A percentile compares a stretch with the other conserved stretches of the same genome.
Evolutionary conservation across 495 filamentous ascomycete genomes (phyloP).

Genomic region (Bacidia rubella): DNA sequence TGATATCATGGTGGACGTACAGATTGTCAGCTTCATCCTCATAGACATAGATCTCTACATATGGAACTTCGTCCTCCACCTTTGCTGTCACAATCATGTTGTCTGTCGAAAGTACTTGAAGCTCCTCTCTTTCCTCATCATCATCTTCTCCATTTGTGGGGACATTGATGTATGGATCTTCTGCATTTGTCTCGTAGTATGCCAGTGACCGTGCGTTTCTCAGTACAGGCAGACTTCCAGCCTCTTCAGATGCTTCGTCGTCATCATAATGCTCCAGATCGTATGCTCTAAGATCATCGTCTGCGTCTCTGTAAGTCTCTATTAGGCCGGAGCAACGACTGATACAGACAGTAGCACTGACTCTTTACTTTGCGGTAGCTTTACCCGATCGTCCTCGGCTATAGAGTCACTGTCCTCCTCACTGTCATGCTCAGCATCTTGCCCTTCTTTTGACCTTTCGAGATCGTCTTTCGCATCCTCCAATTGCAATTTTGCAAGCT

Average conservation of each 20-base stretch:
- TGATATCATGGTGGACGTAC: slow-evolving; percentile 98
- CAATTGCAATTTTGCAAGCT: slow-evolving; percentile 76
- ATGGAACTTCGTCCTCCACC: slow-evolving; percentile 91
- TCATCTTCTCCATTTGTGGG: slow-evolving; percentile 58
- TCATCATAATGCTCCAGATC: slow-evolving; percentile 91
- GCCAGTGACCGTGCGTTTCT: slow-evolving; percentile 85
- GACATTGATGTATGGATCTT: slow-evolving; percentile 92
- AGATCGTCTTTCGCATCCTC: slow-evolving; percentile 86
- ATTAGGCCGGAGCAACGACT: slow-evolving; percentile 7
- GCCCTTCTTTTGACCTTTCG: slow-evolving; percentile 43
- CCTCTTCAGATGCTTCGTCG: slow-evolving; percentile 46
- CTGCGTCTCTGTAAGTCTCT: slow-evolving; percentile 36
- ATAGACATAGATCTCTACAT: slow-evolving; percentile 95
- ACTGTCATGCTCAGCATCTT: slow-evolving; percentile 20
- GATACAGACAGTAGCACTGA: not conserved
- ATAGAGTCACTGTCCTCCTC: slow-evolving; percentile 9
- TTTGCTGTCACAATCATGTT: slow-evolving; percentile 85
- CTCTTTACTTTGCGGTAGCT: slow-evolving; percentile 6
- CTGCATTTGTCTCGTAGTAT: slow-evolving; percentile 82
- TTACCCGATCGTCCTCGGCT: slow-evolving; percentile 8
- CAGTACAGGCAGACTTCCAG: slow-evolving; percentile 74
- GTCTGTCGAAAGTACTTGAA: slow-evolving; percentile 84
- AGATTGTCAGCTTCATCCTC: slow-evolving; percentile 89
- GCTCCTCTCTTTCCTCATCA: slow-evolving; percentile 74
- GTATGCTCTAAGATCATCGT: slow-evolving; percentile 88